Evolutionary conservation across 164 flowering plant species (phyloP).

Genomic region (Saururus chinensis): DNA sequence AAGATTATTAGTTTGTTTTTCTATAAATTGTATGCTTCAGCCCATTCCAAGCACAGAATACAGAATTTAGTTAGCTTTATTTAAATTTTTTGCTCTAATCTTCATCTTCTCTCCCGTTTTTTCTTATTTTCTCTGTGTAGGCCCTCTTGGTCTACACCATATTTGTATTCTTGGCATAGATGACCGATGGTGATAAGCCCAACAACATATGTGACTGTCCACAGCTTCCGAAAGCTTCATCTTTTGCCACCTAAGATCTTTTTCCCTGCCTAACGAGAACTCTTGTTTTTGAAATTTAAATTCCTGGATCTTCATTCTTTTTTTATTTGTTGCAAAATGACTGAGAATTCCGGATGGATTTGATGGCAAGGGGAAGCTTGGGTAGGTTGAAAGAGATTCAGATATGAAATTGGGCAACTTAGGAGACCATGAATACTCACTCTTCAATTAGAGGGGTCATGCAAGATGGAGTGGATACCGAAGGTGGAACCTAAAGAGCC

Average conservation of each 20-base stretch:
- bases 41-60: too few species aligned
- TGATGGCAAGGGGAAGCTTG: not conserved
- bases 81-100: too few species aligned
- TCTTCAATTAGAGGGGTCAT: conserved; percentile 15
- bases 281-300: conserved; percentile 7
- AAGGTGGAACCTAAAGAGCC: conserved; percentile 28
- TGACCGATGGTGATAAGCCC: conserved; percentile 16
- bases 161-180: conserved; percentile 1
- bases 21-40: too few species aligned
- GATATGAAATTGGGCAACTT: not conserved
- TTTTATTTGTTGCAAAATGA: not conserved
- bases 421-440: not conserved
- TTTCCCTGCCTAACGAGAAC: not conserved
- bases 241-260: not conserved
- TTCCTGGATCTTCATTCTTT: conserved; percentile 10
- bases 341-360: not conserved
- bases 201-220: conserved; percentile 44
- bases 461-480: conserved; percentile 28
- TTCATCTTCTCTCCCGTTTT: too few species aligned
- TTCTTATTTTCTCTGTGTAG: too few species aligned
- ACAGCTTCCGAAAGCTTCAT: conserved; percentile 5
- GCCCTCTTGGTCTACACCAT: too few species aligned
- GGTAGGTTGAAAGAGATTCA: not conserved
- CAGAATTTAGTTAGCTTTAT: too few species aligned
- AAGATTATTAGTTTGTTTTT: too few species aligned